Evolutionary conservation across 2,329 filamentous ascomycete species (phyloP), one percentile per base, ranked within the genome.

Genomic region (Paraconiothyrium brasiliense): DNA sequence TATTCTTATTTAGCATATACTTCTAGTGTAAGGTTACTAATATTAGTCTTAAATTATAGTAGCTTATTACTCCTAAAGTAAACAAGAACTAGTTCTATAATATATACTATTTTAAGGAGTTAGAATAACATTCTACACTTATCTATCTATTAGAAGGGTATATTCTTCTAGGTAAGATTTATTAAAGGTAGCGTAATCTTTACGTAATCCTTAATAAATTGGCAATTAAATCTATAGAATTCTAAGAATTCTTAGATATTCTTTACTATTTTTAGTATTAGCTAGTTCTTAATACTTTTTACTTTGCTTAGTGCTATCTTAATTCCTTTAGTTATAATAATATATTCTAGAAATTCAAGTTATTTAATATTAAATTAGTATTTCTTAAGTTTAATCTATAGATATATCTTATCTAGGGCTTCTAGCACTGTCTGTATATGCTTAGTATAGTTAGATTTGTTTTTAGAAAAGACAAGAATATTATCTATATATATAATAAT

Each of bases 231-330:
- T 20, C 24, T 47, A 47, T 22, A 22, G 24, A 47, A 47, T 47
- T 20, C n/a, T 47, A 47, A 47, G 44, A 47, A 47, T 20, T 20
- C n/a, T 47, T 47, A 47, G n/a, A 47, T 47, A 47, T 47, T 47
- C 9, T 47, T 47, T 13, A 20, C 44, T 47, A 47, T 47, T 47
- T 20, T 47, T 47, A 47, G 44, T 47, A 47, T 47, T 47, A 22
- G n/a, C 24, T 47, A 47, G 5, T 47, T 47, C 13, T 14, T 47
- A 47, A 57, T 57, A 37, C 30, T 37, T 24, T 48, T 22, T 49
- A 57, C 30, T 57, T 57, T 34, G 39, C 46, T 49, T 35, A 35
- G n/a, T 57, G 49, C 20, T 57, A 47, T 47, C n/a, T 47, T 20
- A 47, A 37, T 37, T 37, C 7, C 7, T 37, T 37, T 49, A n/a